Base-by-base conservation (phyloP, 306 rosid genomes). In the Acacia acuminata region DNA sequence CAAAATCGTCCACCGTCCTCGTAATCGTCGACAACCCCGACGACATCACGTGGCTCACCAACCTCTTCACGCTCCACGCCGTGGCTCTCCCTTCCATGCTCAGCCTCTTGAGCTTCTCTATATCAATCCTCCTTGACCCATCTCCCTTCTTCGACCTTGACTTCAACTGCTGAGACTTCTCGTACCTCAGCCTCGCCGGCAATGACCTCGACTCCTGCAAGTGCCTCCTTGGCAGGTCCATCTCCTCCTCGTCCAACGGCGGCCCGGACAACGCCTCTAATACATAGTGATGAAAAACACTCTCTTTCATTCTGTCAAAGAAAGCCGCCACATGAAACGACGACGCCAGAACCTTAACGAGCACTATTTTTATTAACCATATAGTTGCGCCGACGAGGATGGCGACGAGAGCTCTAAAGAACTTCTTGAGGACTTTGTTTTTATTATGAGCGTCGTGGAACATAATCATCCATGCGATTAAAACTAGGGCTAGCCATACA, bases 231-330 rank as follows among this genome's bases (percentile, higher is more conserved):
- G 78, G 50, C 50, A 15, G 38, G 0, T 47, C 74, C 22, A 8
- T 70, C 9, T 55, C 77, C 30, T 42, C 71, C 30, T 79, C 77
- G 3, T 79, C 77, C 71, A 70, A 38, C 7, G 82, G 82, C 2
- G 58, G 77, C 50, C 82, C 82, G 0, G 82, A 70, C 0, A 79
- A 58, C 1, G 82, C 12, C 1, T 79, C 77, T 44, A 79, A 11
- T 16, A 79, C 74, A 12, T 79, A 79, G 50, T 79, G 82, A 13
- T 70, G 77, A 24, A 79, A 79, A 70, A 79, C 82, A 25, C 82
- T 79, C 22, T 79, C 77, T 70, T 79, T 79, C 82, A 79, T 79
- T 22, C 82, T 53, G 32, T 79, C 82, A 40, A 79, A 79, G 77
- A 68, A 79, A 43, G 82, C 72, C 3, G 82, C 44, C 30, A 79